A percentile compares a stretch with the other conserved stretches of the same genome.
These are phyloP conservation scores for Cryptosporidium bovis DNA, from an alignment of 169 alveolate genomes.

Conservation along the genomic window DNA sequence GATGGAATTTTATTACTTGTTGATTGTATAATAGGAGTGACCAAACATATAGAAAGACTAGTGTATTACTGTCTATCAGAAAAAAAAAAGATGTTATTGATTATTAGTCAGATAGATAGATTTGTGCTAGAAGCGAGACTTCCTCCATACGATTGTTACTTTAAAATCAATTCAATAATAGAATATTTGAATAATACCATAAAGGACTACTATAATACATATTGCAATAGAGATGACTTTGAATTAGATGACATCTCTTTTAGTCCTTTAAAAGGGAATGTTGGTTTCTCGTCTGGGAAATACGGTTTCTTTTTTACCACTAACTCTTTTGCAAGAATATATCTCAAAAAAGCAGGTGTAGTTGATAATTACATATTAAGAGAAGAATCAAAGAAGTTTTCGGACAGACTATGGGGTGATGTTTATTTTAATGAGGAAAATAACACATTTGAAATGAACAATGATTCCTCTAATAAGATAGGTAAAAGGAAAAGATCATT, in stretches of 20 bases:
- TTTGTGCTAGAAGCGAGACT: constrained; percentile 95
- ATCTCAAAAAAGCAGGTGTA: constrained; percentile 55
- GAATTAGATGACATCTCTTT: background rate
- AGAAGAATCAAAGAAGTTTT: constrained; percentile 77
- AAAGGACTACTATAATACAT: background rate
- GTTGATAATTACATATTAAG: constrained; percentile 14
- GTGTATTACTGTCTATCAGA: constrained; percentile 87
- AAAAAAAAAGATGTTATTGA: constrained; percentile 81
- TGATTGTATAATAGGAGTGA: constrained; percentile 97
- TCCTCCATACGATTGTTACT: constrained; percentile 99
- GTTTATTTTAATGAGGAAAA: constrained; percentile 84
- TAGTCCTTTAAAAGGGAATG: constrained; percentile 93
- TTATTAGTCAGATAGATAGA: constrained; percentile 96
- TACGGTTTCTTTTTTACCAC: constrained; percentile 93
- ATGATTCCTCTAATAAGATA: constrained; percentile 72
- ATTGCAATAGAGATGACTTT: background rate
- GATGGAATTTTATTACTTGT: constrained; percentile 97
- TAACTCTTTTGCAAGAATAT: constrained; percentile 92
- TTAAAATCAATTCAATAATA: constrained; percentile 87
- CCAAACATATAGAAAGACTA: constrained; percentile 90
- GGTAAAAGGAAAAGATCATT: constrained; percentile 91
- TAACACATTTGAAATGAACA: constrained; percentile 80
- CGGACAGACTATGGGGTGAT: constrained; percentile 92
- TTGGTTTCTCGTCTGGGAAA: constrained; percentile 94
- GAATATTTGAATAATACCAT: constrained; percentile 11